Evolutionary conservation across 169 alveolate species (phyloP).

Genomic region (Plasmodium billcollinsi): DNA sequence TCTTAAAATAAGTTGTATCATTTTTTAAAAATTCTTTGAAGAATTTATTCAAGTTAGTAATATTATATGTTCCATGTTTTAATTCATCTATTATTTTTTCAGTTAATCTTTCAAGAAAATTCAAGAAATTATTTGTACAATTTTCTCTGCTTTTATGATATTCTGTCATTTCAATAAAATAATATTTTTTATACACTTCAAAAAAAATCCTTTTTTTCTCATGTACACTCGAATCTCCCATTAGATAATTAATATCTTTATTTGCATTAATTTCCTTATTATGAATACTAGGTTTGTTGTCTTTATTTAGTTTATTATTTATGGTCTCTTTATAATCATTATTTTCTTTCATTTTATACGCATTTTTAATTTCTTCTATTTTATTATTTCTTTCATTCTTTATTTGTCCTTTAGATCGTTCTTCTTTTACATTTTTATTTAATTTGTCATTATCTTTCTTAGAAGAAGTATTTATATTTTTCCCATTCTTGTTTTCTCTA

Average conservation of each 20-base stretch:
- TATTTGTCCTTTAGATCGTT: no score
- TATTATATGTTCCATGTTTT: conserved; percentile 53
- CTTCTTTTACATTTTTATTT: no score
- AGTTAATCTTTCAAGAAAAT: conserved; percentile 54
- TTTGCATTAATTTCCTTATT: not conserved
- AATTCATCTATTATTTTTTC: conserved; percentile 51
- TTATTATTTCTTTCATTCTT: not conserved
- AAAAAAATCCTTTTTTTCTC: conserved; percentile 61
- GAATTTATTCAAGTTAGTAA: conserved; percentile 44
- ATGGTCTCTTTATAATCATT: not conserved
- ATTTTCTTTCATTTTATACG: not conserved
- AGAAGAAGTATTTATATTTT: not conserved
- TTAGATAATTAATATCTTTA: not conserved
- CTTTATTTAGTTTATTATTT: not conserved
- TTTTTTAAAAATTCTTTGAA: conserved; percentile 65
- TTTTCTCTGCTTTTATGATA: conserved; percentile 73
- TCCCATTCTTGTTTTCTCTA: not conserved
- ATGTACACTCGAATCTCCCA: not conserved
- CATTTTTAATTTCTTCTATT: not conserved
- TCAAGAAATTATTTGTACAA: conserved; percentile 56
- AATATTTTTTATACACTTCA: conserved; percentile 72
- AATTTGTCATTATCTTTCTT: no score
- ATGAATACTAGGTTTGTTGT: not conserved
- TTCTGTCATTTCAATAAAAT: conserved; percentile 77
- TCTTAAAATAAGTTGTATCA: conserved; percentile 43